These are phyloP conservation scores for Agarophyton chilense DNA, from an alignment of 23 red algal genomes.

Conservation along the genomic window DNA sequence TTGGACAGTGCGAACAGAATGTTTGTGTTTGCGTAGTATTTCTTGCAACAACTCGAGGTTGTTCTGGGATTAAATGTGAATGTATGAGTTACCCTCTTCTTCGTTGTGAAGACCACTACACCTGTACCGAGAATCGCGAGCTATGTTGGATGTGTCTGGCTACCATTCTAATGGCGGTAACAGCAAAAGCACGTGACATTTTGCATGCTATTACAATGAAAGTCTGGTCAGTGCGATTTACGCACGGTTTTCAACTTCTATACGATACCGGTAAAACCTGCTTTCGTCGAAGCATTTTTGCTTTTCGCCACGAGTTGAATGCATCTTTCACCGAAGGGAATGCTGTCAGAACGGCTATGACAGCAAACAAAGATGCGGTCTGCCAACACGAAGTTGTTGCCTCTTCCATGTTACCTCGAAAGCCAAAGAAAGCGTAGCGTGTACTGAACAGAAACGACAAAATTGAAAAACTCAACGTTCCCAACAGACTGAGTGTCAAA, in stretches of 20 bases:
- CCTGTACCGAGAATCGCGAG: too few relatives aligned
- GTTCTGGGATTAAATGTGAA: too few relatives aligned
- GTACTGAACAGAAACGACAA: slow-evolving; percentile 37
- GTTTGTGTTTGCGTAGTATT: too few relatives aligned
- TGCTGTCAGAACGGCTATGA: slow-evolving; percentile 28
- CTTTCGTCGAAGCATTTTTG: slow-evolving; percentile 17
- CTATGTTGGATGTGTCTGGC: too few relatives aligned
- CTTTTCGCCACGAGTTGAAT: slow-evolving; percentile 13
- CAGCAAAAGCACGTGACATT: too few relatives aligned
- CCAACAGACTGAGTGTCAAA: slow-evolving; percentile 42
- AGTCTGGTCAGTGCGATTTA: not conserved
- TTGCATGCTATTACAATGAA: too few relatives aligned
- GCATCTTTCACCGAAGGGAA: slow-evolving; percentile 33
- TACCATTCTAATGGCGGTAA: too few relatives aligned
- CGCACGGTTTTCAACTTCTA: not conserved
- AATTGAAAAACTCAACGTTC: slow-evolving; percentile 37
- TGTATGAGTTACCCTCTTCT: too few relatives aligned
- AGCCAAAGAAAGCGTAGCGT: slow-evolving; percentile 62
- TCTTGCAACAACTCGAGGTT: too few relatives aligned
- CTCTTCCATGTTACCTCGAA: slow-evolving; percentile 68
- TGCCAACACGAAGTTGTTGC: slow-evolving; percentile 61
- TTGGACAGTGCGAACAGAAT: not conserved
- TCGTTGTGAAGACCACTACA: too few relatives aligned
- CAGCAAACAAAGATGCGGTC: slow-evolving; percentile 45
- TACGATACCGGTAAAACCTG: slow-evolving; percentile 27